These are phyloP conservation scores for Symbiodinium pilosum DNA, from an alignment of 73 alveolate species.

Conservation along the genomic window DNA sequence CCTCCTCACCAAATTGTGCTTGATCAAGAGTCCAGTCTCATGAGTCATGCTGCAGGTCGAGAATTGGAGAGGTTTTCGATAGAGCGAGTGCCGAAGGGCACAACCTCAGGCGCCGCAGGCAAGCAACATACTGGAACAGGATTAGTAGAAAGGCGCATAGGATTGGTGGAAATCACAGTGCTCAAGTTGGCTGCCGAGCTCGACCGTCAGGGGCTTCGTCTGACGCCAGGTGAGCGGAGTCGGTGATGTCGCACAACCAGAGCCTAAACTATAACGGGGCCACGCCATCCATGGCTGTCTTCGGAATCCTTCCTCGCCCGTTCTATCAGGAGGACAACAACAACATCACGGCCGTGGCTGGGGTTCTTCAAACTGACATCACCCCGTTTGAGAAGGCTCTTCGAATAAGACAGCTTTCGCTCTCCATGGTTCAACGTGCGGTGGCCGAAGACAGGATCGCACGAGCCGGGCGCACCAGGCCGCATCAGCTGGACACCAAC, in stretches of 20 bases:
- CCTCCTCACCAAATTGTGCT: neutral
- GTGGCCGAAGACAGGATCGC: slow-evolving; percentile 11
- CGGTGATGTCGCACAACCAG: neutral
- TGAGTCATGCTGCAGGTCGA: neutral
- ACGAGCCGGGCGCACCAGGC: neutral
- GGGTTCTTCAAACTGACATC: neutral
- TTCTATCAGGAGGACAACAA: neutral
- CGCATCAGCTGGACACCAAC: neutral
- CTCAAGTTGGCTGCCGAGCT: neutral
- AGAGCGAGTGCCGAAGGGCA: neutral
- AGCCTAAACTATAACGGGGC: neutral
- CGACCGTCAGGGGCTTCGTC: neutral
- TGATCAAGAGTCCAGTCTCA: neutral
- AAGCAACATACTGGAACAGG: slow-evolving; percentile 12
- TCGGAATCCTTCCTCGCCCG: slow-evolving; percentile 5
- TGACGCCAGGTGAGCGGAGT: neutral
- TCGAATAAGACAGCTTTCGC: slow-evolving; percentile 1
- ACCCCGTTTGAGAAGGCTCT: slow-evolving; percentile 13
- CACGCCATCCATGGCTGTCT: neutral
- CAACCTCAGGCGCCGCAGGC: neutral
- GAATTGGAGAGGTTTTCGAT: neutral
- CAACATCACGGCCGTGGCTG: neutral
- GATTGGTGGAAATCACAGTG: neutral
- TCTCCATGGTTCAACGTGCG: neutral
- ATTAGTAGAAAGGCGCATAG: neutral